phyloP scores from a whole-genome alignment of 1,284 basidiomycete genomes.

The Ganoderma multipileum region DNA sequence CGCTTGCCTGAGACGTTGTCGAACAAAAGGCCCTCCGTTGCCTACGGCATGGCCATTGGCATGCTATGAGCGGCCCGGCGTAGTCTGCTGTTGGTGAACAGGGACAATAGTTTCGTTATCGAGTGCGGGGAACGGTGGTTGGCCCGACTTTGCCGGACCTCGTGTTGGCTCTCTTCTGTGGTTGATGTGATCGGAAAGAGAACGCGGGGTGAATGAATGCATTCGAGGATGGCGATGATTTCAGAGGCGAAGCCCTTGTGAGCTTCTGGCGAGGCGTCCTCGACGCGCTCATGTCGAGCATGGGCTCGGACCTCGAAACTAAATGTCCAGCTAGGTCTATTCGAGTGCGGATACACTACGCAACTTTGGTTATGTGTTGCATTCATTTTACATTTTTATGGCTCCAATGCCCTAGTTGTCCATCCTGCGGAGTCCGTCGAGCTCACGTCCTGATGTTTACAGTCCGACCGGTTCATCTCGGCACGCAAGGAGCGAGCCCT shows the following conservation, averaged over 20 bases:
- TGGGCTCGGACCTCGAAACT: no score
- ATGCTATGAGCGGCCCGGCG: not conserved
- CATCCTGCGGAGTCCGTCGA: not conserved
- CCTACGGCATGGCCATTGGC: not conserved
- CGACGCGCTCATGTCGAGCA: no score
- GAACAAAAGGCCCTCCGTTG: not conserved
- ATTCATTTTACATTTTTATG: not conserved
- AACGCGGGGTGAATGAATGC: not conserved
- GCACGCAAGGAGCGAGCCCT: conserved; percentile 45
- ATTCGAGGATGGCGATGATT: no score
- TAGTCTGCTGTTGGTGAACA: not conserved
- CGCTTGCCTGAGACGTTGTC: not conserved
- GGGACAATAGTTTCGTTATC: not conserved
- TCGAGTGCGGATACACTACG: no score
- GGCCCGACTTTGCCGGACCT: conserved; percentile 8
- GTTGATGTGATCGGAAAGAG: not conserved
- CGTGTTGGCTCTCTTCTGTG: not conserved
- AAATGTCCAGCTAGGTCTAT: no score
- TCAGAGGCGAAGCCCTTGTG: no score
- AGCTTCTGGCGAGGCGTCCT: no score
- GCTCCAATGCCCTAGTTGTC: not conserved
- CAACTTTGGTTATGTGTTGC: not conserved
- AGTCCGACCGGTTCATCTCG: conserved; percentile 58
- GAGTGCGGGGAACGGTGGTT: not conserved
- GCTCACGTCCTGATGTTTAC: not conserved